Conservation (phyloP, 2,329 filamentous ascomycete species). For the Zymoseptoria brevis region DNA sequence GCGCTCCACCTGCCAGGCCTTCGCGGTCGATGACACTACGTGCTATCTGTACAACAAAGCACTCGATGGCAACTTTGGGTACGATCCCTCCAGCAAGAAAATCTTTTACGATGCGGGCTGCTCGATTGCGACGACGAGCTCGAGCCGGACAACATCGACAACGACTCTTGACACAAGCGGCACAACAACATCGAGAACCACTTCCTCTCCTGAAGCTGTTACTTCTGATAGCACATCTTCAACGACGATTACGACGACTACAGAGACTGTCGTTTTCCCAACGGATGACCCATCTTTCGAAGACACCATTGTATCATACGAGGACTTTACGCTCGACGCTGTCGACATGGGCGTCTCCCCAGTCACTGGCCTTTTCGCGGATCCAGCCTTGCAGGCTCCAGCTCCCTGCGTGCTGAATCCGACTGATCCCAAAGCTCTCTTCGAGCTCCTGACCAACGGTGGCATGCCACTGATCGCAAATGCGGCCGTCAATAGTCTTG, state of each 20-base stretch:
- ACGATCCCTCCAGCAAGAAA: neutral
- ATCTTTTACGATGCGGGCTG: neutral
- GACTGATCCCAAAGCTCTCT: neutral
- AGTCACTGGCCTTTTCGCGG: neutral
- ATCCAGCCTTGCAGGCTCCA: neutral
- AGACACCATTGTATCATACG: neutral
- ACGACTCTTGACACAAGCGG: neutral
- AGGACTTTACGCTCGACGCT: slow-evolving; percentile 1
- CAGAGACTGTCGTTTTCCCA: neutral
- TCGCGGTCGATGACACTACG: neutral
- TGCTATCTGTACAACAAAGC: neutral
- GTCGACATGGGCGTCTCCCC: slow-evolving; percentile 3
- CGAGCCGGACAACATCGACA: neutral
- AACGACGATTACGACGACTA: neutral
- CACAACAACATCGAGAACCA: neutral
- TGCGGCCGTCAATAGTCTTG: neutral
- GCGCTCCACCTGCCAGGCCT: neutral
- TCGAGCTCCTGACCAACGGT: slow-evolving; percentile 1
- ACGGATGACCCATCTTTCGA: slow-evolving; percentile 1
- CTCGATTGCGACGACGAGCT: neutral
- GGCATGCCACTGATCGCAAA: slow-evolving; percentile 2
- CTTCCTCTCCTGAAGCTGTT: neutral
- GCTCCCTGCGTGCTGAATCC: slow-evolving; percentile 2
- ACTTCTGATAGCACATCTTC: neutral
- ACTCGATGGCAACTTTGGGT: neutral